Base-by-base conservation (phyloP, 352 stramenopile genomes). In the Phytophthora palmivora region DNA sequence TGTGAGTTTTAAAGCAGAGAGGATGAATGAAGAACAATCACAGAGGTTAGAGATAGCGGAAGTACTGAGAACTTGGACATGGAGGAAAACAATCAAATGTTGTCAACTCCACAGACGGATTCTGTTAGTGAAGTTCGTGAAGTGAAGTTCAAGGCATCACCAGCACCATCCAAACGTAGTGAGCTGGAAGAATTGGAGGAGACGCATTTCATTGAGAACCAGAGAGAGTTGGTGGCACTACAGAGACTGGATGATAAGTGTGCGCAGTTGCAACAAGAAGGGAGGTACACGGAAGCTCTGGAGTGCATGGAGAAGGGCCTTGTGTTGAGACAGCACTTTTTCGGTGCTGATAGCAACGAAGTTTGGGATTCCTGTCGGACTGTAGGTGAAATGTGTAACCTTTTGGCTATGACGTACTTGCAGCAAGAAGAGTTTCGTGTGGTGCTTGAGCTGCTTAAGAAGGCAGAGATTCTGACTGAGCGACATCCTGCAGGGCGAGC, bases 381-480 rank as follows among this genome's bases (percentile, higher is more conserved):
- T 0, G 87, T 98, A 6, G 92, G 91, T n/a, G 92, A 98, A 63
- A 97, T 98, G 87, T 98, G 91, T 77, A 98, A 98, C 70, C 67
- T 98, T 18, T 77, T 98, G 16, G 92, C 94, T 7, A 98, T 98
- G 94, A 98, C 87, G n/a, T 98, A 97, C 53, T 61, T 98, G 24
- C 94, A 98, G 68, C 91, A 98, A 53, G 94, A 96, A 41, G 87
- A 97, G 48, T 98, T 97, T 51, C 72, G 78, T 12, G 93, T 98
- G 43, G 87, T 94, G 51, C 70, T 97, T 6, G 92, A 98, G 64
- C 58, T 98, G 38, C 79, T 98, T 26, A 97, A 97, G 58, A 98
- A 98, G 60, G 94, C 94, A 2, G 94, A 98, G 65, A 97, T 98
- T 54, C 72, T 98, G 7, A 97, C 92, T 0, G 90, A 98, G 48